These are phyloP conservation scores for Cystobasidium tubakii DNA, from an alignment of 768 basidiomycete genomes.

Conservation along the genomic window DNA sequence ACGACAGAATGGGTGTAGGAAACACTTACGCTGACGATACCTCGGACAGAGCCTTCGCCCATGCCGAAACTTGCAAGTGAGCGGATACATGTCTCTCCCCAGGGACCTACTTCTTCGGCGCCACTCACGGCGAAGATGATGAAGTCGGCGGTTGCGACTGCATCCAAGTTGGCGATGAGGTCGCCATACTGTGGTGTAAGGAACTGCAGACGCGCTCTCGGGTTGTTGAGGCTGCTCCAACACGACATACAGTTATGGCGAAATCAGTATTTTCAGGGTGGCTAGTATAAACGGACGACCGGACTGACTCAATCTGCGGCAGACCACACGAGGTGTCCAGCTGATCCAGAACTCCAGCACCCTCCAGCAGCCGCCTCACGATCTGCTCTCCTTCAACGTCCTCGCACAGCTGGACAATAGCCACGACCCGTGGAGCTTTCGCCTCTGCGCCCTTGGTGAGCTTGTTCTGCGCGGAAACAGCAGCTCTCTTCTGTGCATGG, in stretches of 20 bases:
- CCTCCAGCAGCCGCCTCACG: slow-evolving; percentile 10
- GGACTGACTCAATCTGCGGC: slow-evolving; percentile 22
- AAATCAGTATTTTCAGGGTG: not conserved
- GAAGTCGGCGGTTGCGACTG: slow-evolving; percentile 37
- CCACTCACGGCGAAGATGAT: slow-evolving; percentile 78
- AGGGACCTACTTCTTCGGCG: slow-evolving; percentile 69
- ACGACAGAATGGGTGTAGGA: too few relatives aligned
- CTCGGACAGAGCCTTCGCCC: slow-evolving; percentile 66
- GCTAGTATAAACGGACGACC: not conserved
- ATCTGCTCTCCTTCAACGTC: not conserved
- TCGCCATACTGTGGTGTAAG: slow-evolving; percentile 57
- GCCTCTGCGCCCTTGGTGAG: slow-evolving; percentile 62
- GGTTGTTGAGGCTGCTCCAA: slow-evolving; percentile 57
- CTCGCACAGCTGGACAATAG: slow-evolving; percentile 70
- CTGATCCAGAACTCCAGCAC: not conserved
- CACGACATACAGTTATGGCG: not conserved
- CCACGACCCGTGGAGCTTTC: slow-evolving; percentile 75
- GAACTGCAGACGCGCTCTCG: slow-evolving; percentile 60
- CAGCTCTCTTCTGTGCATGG: slow-evolving; percentile 65
- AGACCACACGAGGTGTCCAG: not conserved
- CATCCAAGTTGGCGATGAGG: slow-evolving; percentile 37
- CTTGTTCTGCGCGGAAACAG: slow-evolving; percentile 65
- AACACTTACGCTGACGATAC: slow-evolving; percentile 39
- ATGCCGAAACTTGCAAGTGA: slow-evolving; percentile 85
- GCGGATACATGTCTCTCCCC: slow-evolving; percentile 81